These are phyloP conservation scores for Sugiyamaella japonica DNA, from an alignment of 1,139 yeast species.

Conservation along the genomic window DNA sequence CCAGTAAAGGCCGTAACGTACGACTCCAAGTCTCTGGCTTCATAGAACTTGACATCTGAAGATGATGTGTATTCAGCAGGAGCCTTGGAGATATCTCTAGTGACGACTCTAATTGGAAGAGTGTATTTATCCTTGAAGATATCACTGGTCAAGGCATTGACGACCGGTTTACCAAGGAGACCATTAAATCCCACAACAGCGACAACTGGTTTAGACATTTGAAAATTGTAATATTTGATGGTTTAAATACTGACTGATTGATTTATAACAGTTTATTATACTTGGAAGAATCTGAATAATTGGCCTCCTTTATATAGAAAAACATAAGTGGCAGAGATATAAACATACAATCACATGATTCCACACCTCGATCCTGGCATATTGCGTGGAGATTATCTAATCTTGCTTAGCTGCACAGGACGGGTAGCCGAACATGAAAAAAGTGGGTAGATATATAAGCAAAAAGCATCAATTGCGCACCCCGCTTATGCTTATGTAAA, in stretches of 20 bases:
- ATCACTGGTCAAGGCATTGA: conserved; percentile 49
- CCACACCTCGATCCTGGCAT: background rate
- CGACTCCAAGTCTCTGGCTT: conserved; percentile 36
- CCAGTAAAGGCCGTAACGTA: conserved; percentile 47
- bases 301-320: background rate
- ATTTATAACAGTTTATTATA: background rate
- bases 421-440: background rate
- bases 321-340: background rate
- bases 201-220: conserved; percentile 31
- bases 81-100: conserved; percentile 47
- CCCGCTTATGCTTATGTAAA: too few relatives aligned
- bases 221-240: background rate
- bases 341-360: background rate
- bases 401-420: background rate
- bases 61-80: conserved; percentile 33
- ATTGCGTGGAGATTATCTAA: background rate
- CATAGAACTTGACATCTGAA: conserved; percentile 30
- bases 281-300: background rate
- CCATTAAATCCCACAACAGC: conserved; percentile 60
- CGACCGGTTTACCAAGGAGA: conserved; percentile 49
- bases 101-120: conserved; percentile 53
- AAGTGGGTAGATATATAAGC: background rate
- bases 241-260: background rate
- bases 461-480: too few relatives aligned
- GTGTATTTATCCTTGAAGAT: conserved; percentile 47